Percentiles rank a stretch among this genome's conserved stretches.
These are phyloP conservation scores for Amanita molliuscula DNA, from an alignment of 768 basidiomycete species.

Conservation along the genomic window DNA sequence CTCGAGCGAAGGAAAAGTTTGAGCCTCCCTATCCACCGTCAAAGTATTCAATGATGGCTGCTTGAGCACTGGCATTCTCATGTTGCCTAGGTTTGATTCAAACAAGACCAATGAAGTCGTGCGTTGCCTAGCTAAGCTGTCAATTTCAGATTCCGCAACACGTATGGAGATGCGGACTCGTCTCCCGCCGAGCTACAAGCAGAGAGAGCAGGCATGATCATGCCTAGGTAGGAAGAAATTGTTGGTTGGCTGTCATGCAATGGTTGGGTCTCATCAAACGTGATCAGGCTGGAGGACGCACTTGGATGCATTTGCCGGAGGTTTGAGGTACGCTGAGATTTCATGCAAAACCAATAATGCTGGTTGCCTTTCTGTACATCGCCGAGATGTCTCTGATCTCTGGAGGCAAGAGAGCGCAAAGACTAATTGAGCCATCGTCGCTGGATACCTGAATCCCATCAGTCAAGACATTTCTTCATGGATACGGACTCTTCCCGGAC, in stretches of 20 bases:
- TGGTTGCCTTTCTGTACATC: neutral
- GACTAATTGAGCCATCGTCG: conserved; percentile 44
- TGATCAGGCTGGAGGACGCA: neutral
- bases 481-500: conserved; percentile 24
- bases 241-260: conserved; percentile 8
- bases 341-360: conserved; percentile 37
- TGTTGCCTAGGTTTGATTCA: conserved; percentile 36
- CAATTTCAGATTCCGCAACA: neutral
- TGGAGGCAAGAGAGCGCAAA: conserved; percentile 24
- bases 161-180: conserved; percentile 7
- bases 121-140: neutral
- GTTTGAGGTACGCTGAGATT: conserved; percentile 41
- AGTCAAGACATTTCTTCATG: neutral
- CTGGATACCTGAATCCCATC: conserved; percentile 33
- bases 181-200: conserved; percentile 10
- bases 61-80: conserved; percentile 35
- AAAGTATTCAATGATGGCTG: conserved; percentile 10
- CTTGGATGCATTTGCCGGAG: neutral
- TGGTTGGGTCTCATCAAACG: neutral
- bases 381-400: neutral
- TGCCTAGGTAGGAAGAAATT: conserved; percentile 16
- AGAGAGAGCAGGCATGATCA: conserved; percentile 14
- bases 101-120: conserved; percentile 32
- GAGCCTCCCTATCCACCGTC: conserved; percentile 1
- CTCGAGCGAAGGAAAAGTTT: conserved; percentile 16